These are phyloP conservation scores for Pseudogymnoascus sp. DNA, from an alignment of 2,329 filamentous ascomycete genomes.

Conservation along the genomic window DNA sequence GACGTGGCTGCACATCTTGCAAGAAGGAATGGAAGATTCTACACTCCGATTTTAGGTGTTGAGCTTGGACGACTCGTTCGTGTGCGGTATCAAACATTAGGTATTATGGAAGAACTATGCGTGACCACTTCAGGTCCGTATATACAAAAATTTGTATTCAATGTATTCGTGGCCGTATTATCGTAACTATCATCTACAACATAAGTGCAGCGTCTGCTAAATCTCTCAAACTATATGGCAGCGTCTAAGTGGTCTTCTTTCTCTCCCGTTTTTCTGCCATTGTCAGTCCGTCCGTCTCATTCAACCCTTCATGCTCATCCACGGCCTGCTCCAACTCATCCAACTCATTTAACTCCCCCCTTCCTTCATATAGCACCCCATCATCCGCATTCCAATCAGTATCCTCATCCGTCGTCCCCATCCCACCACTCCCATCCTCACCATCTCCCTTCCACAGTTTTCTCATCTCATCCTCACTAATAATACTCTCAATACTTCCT, in stretches of 20 bases:
- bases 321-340: background rate
- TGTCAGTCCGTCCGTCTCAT: background rate
- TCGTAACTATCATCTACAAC: background rate
- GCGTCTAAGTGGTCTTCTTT: background rate
- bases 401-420: conserved; percentile 8
- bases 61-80: background rate
- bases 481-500: conserved; percentile 49
- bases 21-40: conserved; percentile 1
- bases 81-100: background rate
- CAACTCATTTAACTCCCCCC: background rate
- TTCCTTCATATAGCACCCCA: background rate
- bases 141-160: conserved; percentile 1
- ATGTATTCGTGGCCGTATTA: background rate
- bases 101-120: background rate
- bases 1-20: conserved; percentile 4
- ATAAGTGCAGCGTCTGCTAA: background rate
- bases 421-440: background rate
- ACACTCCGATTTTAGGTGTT: background rate
- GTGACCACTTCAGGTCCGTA: background rate
- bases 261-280: background rate
- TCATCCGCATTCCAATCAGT: conserved; percentile 1
- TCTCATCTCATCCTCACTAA: conserved; percentile 51
- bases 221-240: background rate
- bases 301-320: background rate
- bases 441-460: conserved; percentile 16